These are phyloP conservation scores for Amphichorda felina DNA, from an alignment of 2,329 filamentous ascomycete genomes.

Conservation along the genomic window DNA sequence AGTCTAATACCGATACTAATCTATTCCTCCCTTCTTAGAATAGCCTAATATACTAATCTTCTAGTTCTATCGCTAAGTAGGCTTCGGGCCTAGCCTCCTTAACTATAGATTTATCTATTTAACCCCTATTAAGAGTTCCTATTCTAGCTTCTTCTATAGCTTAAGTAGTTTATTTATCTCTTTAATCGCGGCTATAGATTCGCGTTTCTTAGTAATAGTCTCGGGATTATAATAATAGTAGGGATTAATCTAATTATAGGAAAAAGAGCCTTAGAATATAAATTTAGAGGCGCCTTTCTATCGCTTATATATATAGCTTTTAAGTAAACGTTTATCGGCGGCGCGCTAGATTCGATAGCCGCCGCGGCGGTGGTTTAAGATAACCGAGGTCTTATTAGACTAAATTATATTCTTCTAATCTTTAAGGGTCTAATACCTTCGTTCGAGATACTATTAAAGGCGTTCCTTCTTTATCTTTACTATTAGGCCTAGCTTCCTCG, in stretches of 20 bases:
- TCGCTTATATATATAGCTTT: conserved; percentile 2
- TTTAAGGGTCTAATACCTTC: not conserved
- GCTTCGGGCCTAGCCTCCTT: no score
- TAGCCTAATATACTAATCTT: no score
- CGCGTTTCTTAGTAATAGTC: conserved; percentile 1
- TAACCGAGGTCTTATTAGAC: conserved; percentile 1
- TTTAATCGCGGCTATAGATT: not conserved
- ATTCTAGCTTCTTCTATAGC: not conserved
- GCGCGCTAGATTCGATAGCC: not conserved
- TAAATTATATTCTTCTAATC: conserved; percentile 3
- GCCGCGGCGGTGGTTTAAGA: not conserved
- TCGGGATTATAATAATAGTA: conserved; percentile 2
- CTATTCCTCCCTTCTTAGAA: no score
- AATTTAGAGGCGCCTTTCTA: conserved; percentile 2
- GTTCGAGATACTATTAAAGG: no score
- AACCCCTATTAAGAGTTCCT: no score
- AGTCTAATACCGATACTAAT: no score
- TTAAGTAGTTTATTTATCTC: conserved; percentile 3
- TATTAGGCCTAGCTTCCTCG: no score
- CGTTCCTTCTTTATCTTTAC: no score
- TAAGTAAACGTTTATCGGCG: not conserved
- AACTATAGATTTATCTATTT: no score
- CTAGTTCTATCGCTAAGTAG: no score
- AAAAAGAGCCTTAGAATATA: conserved; percentile 4
- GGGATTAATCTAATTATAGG: conserved; percentile 3